phyloP scores from a whole-genome alignment of 2,329 filamentous ascomycete species.

The Periglandula ipomoeae region DNA sequence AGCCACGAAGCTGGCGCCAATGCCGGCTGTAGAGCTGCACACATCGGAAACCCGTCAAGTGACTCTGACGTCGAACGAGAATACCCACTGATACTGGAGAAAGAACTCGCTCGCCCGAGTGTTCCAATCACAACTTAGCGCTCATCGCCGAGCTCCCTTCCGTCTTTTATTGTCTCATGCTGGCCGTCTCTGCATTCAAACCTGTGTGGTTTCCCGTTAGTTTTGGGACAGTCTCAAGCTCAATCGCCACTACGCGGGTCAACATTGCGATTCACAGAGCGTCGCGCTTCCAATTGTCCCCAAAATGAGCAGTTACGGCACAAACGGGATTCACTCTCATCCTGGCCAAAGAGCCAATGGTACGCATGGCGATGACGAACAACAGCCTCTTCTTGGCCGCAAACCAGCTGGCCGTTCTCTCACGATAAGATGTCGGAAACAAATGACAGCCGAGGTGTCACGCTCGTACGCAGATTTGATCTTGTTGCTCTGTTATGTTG shows the following conservation, averaged over 20 bases:
- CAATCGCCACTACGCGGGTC: background rate
- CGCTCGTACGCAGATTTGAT: slow-evolving; percentile 58
- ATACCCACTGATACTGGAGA: too few relatives aligned
- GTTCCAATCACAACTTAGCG: too few relatives aligned
- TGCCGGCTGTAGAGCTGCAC: too few relatives aligned
- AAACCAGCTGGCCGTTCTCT: slow-evolving; percentile 14
- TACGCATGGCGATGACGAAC: slow-evolving; percentile 6
- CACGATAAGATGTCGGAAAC: slow-evolving; percentile 20
- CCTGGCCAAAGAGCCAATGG: background rate
- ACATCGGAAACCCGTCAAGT: too few relatives aligned
- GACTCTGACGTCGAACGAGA: too few relatives aligned
- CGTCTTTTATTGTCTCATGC: too few relatives aligned
- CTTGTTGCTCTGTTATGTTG: slow-evolving; percentile 63
- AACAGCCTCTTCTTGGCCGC: slow-evolving; percentile 22
- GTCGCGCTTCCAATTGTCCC: background rate
- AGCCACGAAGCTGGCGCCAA: too few relatives aligned
- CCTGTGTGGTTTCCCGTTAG: too few relatives aligned
- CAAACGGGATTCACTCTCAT: background rate
- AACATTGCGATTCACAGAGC: background rate
- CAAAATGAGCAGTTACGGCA: slow-evolving; percentile 12
- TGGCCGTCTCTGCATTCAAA: too few relatives aligned
- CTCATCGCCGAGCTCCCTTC: too few relatives aligned
- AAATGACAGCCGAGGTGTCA: slow-evolving; percentile 38
- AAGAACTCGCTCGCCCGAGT: too few relatives aligned
- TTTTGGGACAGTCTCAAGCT: too few relatives aligned